A percentile compares a stretch with the other conserved stretches of the same genome.
phyloP scores from a whole-genome alignment of 2,329 filamentous ascomycete species.

The Myriangium duriaei region DNA sequence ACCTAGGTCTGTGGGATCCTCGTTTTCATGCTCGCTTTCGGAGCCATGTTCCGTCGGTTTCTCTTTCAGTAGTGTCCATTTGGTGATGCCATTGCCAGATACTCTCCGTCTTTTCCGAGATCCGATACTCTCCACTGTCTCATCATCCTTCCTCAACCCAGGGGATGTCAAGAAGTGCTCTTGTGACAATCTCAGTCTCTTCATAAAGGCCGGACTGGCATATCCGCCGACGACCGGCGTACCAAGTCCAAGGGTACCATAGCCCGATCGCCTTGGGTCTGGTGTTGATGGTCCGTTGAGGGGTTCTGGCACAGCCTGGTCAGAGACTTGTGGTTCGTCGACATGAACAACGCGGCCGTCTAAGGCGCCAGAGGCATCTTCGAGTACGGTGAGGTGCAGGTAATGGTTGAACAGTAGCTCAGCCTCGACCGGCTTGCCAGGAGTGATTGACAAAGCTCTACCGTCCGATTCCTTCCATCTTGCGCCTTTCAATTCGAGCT shows the following conservation, averaged over 20 bases:
- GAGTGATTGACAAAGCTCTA: constrained; percentile 39
- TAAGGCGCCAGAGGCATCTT: constrained; percentile 11
- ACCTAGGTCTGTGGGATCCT: constrained; percentile 1
- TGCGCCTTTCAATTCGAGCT: constrained; percentile 56
- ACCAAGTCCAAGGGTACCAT: constrained; percentile 8
- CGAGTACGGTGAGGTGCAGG: constrained; percentile 23
- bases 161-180: constrained; percentile 52
- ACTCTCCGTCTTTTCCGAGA: constrained; percentile 61
- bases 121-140: constrained; percentile 46
- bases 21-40: constrained; percentile 6
- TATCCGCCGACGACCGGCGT: constrained; percentile 38
- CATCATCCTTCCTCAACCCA: constrained; percentile 53
- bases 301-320: background rate
- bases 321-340: constrained; percentile 10
- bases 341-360: constrained; percentile 11
- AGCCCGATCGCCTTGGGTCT: constrained; percentile 12
- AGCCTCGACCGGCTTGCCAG: constrained; percentile 45
- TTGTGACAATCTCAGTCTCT: constrained; percentile 56
- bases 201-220: constrained; percentile 69
- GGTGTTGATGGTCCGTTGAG: constrained; percentile 9
- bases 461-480: constrained; percentile 48
- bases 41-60: constrained; percentile 50
- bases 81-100: constrained; percentile 50
- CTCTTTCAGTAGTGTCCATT: constrained; percentile 65
- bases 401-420: constrained; percentile 39